Percentiles rank a stretch among this genome's conserved stretches.
These are phyloP conservation scores for Royoungia palumana DNA, from an alignment of 768 basidiomycete genomes.

Conservation along the genomic window DNA sequence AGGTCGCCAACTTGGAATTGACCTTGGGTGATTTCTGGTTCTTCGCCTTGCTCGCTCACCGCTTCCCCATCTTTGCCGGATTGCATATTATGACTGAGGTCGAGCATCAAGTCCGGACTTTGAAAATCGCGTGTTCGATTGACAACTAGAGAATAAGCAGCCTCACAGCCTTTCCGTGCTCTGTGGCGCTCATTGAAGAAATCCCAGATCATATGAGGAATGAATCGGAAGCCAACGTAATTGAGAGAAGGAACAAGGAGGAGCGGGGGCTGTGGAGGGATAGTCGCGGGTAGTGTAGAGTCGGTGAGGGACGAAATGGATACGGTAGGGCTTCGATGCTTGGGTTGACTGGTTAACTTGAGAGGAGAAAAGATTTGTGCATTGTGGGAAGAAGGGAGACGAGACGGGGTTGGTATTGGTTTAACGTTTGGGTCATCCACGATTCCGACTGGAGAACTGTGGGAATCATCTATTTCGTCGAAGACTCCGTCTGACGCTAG, in stretches of 20 bases:
- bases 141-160: slow-evolving; percentile 71
- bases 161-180: slow-evolving; percentile 78
- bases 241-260: slow-evolving; percentile 73
- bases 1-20: slow-evolving; percentile 50
- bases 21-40: slow-evolving; percentile 1
- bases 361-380: slow-evolving; percentile 35
- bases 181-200: slow-evolving; percentile 88
- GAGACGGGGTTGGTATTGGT: slow-evolving; percentile 41
- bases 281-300: slow-evolving; percentile 47
- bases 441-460: slow-evolving; percentile 23
- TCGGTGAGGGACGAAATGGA: slow-evolving; percentile 29
- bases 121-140: slow-evolving; percentile 58
- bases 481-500: slow-evolving; percentile 75
- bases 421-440: slow-evolving; percentile 32
- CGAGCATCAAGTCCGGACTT: slow-evolving; percentile 26
- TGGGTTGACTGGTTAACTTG: slow-evolving; percentile 20
- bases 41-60: slow-evolving; percentile 3
- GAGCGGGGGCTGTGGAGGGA: slow-evolving; percentile 78
- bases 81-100: slow-evolving; percentile 21
- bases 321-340: slow-evolving; percentile 12
- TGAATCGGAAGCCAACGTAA: slow-evolving; percentile 75
- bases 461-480: slow-evolving; percentile 54
- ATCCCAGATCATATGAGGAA: slow-evolving; percentile 87
- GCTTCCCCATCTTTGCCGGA: slow-evolving; percentile 1
- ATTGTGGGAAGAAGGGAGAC: slow-evolving; percentile 33